These are phyloP conservation scores for Gnaphalium uliginosum DNA, from an alignment of 129 eudicot species.

Conservation along the genomic window DNA sequence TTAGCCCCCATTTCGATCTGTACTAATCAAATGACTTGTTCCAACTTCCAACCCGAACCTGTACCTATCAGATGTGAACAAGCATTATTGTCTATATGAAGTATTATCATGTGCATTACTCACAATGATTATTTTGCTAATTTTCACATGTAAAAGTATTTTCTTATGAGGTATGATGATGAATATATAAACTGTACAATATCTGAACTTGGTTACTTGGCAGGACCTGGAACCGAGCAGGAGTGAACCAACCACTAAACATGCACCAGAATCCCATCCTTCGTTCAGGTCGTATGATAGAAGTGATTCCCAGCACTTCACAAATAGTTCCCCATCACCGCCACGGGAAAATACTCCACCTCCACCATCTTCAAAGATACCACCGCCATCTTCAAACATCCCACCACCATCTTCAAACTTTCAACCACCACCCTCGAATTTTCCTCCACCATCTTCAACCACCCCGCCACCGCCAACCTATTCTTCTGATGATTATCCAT, in stretches of 20 bases:
- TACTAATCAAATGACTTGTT: not conserved
- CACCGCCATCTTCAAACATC: slow-evolving; percentile 33
- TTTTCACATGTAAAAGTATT: not conserved
- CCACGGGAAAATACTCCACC: slow-evolving; percentile 32
- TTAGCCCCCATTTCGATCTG: not conserved
- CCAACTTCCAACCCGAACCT: not conserved
- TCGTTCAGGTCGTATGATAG: slow-evolving; percentile 47
- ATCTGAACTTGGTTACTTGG: slow-evolving; percentile 22
- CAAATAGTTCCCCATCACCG: slow-evolving; percentile 34
- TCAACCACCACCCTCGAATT: slow-evolving; percentile 24
- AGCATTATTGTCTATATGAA: not conserved
- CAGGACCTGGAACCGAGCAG: slow-evolving; percentile 48
- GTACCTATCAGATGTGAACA: not conserved
- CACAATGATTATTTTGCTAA: not conserved
- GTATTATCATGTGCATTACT: not conserved
- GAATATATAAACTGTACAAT: not conserved
- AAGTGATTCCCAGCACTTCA: slow-evolving; percentile 37
- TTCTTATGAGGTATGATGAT: not conserved
- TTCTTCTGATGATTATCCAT: slow-evolving; percentile 46
- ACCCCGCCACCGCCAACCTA: slow-evolving; percentile 37
- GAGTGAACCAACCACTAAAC: slow-evolving; percentile 37
- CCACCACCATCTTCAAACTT: slow-evolving; percentile 22
- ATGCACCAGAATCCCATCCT: slow-evolving; percentile 44
- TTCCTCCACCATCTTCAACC: slow-evolving; percentile 31
- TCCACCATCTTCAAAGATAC: slow-evolving; percentile 26